A percentile compares a stretch with the other conserved stretches of the same genome.
Evolutionary conservation across 1,284 basidiomycete species (phyloP).

Genomic region (Malassezia obtusa): DNA sequence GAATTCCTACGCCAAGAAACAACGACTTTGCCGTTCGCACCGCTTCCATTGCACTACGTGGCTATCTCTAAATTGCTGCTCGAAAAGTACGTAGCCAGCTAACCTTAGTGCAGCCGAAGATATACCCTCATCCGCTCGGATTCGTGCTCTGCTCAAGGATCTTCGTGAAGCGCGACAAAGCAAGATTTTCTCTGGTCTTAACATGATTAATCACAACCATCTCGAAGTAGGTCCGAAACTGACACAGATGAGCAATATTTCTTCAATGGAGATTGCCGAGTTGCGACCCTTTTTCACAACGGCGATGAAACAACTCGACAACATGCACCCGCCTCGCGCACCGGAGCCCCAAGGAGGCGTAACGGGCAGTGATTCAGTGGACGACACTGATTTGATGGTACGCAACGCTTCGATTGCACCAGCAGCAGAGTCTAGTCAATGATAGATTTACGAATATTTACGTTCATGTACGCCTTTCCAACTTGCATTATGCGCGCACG

Average conservation of each 20-base stretch:
- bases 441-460: neutral
- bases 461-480: neutral
- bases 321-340: constrained; percentile 8
- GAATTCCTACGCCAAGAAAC: constrained; percentile 11
- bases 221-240: constrained; percentile 58
- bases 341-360: neutral
- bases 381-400: constrained; percentile 1
- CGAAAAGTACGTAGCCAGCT: constrained; percentile 62
- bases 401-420: neutral
- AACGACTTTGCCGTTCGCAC: constrained; percentile 47
- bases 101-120: constrained; percentile 72
- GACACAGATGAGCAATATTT: constrained; percentile 52
- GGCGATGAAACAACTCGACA: constrained; percentile 32
- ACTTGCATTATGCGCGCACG: no score
- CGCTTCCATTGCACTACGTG: constrained; percentile 59
- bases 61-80: constrained; percentile 80
- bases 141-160: constrained; percentile 79
- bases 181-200: constrained; percentile 75
- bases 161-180: constrained; percentile 86
- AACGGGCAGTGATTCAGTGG: neutral
- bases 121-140: constrained; percentile 65
- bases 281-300: constrained; percentile 38
- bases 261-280: constrained; percentile 39
- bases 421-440: no score
- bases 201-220: constrained; percentile 50